Conservation (phyloP, 345 rosid genomes). For the Eucalyptus fibrosa region DNA sequence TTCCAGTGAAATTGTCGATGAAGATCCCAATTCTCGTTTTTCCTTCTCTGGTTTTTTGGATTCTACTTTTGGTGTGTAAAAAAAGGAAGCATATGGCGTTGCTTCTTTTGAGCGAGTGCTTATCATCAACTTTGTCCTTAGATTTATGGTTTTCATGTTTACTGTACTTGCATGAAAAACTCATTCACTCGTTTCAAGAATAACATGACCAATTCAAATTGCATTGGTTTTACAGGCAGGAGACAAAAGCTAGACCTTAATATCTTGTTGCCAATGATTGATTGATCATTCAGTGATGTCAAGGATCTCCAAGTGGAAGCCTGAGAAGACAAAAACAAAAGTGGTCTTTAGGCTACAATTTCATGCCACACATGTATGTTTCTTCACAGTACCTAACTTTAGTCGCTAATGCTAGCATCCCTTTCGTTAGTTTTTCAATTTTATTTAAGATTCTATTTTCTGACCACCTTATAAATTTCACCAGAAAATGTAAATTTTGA, state of each 20-base stretch:
- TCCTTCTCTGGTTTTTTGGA: not conserved
- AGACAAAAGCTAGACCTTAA: not conserved
- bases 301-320: slow-evolving; percentile 73
- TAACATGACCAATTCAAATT: not conserved
- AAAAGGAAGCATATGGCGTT: not conserved
- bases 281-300: slow-evolving; percentile 52
- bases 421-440: not conserved
- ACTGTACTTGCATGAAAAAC: not conserved
- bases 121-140: not conserved
- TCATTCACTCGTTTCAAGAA: not conserved
- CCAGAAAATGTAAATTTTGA: not conserved
- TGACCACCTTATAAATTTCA: not conserved
- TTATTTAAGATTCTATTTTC: not conserved
- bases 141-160: not conserved
- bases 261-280: slow-evolving; percentile 23
- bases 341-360: slow-evolving; percentile 93
- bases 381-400: not conserved
- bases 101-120: not conserved
- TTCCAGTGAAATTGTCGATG: not conserved
- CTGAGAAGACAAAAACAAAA: slow-evolving; percentile 91
- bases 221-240: not conserved
- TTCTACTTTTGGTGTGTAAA: not conserved
- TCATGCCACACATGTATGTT: slow-evolving; percentile 93
- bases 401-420: not conserved
- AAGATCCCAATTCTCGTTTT: not conserved